These are phyloP conservation scores for Logfia minima DNA, from an alignment of 129 eudicot genomes.

Conservation along the genomic window DNA sequence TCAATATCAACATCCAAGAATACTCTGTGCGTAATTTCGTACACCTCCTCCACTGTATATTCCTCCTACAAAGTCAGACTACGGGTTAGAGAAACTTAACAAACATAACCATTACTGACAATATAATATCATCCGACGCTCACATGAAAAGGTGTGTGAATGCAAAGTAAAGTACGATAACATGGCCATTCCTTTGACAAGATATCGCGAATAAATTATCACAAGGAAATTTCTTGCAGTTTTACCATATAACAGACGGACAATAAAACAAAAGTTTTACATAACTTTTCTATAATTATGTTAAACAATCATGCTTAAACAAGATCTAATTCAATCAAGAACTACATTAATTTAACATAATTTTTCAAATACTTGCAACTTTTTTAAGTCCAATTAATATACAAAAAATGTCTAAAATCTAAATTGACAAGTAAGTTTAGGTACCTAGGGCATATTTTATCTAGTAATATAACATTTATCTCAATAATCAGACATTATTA, in stretches of 20 bases:
- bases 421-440: background rate
- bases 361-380: background rate
- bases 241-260: background rate
- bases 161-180: background rate
- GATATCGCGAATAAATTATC: background rate
- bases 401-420: no score
- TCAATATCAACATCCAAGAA: constrained; percentile 91
- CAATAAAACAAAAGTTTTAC: background rate
- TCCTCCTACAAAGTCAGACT: constrained; percentile 40
- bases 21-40: constrained; percentile 79
- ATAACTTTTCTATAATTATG: background rate
- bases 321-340: background rate
- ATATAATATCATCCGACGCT: background rate
- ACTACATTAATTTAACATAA: background rate
- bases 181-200: background rate
- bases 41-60: constrained; percentile 58
- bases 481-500: background rate
- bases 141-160: background rate
- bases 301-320: background rate
- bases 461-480: background rate
- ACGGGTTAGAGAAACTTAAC: constrained; percentile 14
- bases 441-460: background rate
- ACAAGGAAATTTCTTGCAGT: background rate
- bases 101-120: background rate
- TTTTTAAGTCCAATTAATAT: background rate